These are phyloP conservation scores for Cytospora piceae DNA, from an alignment of 2,329 filamentous ascomycete species.

Conservation along the genomic window DNA sequence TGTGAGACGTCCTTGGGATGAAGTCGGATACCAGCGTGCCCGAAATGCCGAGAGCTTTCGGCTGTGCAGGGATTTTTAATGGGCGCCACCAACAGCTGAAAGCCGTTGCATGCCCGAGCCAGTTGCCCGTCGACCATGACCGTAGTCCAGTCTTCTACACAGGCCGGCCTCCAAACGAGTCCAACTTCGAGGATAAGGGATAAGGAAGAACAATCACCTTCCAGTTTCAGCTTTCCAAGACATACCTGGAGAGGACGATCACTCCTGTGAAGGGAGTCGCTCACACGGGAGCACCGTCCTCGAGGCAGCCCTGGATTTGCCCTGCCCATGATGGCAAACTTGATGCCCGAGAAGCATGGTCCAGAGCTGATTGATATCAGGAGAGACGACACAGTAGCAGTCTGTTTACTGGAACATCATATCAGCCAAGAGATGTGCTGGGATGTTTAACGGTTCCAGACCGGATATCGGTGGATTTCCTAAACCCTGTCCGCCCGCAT, in stretches of 20 bases:
- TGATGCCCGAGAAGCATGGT: background rate
- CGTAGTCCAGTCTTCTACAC: background rate
- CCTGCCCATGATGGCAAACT: background rate
- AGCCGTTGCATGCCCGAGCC: slow-evolving; percentile 19
- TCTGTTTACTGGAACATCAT: background rate
- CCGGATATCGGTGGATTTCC: background rate
- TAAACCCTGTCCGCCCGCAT: background rate
- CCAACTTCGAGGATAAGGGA: background rate
- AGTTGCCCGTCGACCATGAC: background rate
- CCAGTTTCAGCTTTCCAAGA: background rate
- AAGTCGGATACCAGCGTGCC: slow-evolving; percentile 19
- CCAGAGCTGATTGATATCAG: background rate
- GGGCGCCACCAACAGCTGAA: background rate
- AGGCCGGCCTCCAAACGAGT: background rate
- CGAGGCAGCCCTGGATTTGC: background rate
- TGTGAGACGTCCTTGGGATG: background rate
- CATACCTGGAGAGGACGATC: background rate
- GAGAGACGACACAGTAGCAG: background rate
- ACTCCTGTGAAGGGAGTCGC: background rate
- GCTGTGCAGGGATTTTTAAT: slow-evolving; percentile 8
- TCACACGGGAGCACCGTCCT: background rate
- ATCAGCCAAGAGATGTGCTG: background rate
- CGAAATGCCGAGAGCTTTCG: slow-evolving; percentile 16
- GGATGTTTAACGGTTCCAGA: background rate
- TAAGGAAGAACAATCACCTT: background rate